Percentiles rank a stretch among this genome's conserved stretches.
Evolutionary conservation across 306 rosid species (phyloP).

Genomic region (Fragaria ananassa): DNA sequence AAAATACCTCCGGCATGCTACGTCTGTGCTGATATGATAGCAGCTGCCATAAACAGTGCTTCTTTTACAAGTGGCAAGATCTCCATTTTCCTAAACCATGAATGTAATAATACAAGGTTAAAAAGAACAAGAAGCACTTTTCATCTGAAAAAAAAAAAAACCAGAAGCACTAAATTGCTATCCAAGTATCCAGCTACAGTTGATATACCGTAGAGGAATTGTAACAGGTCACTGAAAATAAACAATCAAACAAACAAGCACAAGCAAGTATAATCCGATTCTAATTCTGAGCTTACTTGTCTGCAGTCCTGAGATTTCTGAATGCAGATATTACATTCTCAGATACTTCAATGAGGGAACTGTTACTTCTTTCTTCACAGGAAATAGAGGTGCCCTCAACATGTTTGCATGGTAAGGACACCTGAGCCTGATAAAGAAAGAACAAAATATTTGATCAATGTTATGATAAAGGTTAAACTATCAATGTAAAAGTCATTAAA

Average conservation of each 20-base stretch:
- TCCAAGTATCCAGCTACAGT: neutral
- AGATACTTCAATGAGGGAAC: slow-evolving; percentile 50
- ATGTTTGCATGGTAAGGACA: slow-evolving; percentile 39
- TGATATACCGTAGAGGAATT: neutral
- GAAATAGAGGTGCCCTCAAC: slow-evolving; percentile 26
- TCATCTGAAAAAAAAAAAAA: too few relatives aligned
- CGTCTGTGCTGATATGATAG: slow-evolving; percentile 45
- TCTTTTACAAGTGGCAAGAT: slow-evolving; percentile 55
- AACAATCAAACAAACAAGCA: neutral
- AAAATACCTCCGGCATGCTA: slow-evolving; percentile 7
- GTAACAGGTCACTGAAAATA: neutral
- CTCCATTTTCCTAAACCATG: slow-evolving; percentile 54
- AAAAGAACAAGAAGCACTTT: neutral
- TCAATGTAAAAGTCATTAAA: neutral
- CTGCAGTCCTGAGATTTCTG: slow-evolving; percentile 45
- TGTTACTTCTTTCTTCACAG: slow-evolving; percentile 25
- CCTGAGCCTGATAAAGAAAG: slow-evolving; percentile 48
- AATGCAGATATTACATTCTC: slow-evolving; percentile 59
- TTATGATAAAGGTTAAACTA: neutral
- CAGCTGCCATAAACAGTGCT: slow-evolving; percentile 69
- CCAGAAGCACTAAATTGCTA: neutral
- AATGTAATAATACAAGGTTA: slow-evolving; percentile 12
- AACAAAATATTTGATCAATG: neutral
- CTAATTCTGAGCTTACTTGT: slow-evolving; percentile 52
- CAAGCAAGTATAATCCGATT: slow-evolving; percentile 10